A percentile compares a stretch with the other conserved stretches of the same genome.
These are phyloP conservation scores for Acer negundo DNA, from an alignment of 345 rosid genomes.

Conservation along the genomic window DNA sequence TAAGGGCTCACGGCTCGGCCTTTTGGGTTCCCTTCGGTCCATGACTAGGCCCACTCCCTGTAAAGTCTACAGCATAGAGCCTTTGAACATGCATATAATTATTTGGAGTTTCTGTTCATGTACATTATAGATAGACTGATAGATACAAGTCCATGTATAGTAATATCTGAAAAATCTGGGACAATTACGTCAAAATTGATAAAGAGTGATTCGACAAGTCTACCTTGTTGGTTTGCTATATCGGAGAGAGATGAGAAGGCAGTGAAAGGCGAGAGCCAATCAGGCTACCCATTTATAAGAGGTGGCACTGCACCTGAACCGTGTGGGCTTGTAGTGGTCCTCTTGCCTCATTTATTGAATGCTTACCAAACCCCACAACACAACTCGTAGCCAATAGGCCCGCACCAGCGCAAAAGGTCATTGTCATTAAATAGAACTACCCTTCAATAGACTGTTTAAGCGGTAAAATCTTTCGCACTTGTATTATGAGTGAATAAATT, in stretches of 20 bases:
- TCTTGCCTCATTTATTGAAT: constrained; percentile 4
- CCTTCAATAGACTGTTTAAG: too few relatives aligned
- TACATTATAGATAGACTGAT: background rate
- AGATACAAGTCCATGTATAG: too few relatives aligned
- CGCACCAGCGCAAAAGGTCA: background rate
- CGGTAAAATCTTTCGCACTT: too few relatives aligned
- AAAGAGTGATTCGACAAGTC: too few relatives aligned
- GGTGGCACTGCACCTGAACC: background rate
- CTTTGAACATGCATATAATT: background rate
- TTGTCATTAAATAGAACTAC: background rate
- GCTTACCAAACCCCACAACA: constrained; percentile 9
- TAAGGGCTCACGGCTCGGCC: background rate
- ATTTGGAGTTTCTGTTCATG: background rate
- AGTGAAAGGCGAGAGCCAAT: background rate
- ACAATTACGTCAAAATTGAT: too few relatives aligned
- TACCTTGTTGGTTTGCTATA: background rate
- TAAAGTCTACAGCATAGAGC: background rate
- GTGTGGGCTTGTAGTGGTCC: background rate
- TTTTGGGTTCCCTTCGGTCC: constrained; percentile 13
- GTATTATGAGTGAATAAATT: too few relatives aligned
- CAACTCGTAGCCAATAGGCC: background rate
- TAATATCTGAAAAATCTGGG: too few relatives aligned
- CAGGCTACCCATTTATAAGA: background rate
- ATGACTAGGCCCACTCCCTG: constrained; percentile 23
- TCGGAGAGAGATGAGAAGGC: background rate